A percentile compares a stretch with the other conserved stretches of the same genome.
These are phyloP conservation scores for Schizopora paradoxa DNA, from an alignment of 1,284 basidiomycete species.

Conservation along the genomic window DNA sequence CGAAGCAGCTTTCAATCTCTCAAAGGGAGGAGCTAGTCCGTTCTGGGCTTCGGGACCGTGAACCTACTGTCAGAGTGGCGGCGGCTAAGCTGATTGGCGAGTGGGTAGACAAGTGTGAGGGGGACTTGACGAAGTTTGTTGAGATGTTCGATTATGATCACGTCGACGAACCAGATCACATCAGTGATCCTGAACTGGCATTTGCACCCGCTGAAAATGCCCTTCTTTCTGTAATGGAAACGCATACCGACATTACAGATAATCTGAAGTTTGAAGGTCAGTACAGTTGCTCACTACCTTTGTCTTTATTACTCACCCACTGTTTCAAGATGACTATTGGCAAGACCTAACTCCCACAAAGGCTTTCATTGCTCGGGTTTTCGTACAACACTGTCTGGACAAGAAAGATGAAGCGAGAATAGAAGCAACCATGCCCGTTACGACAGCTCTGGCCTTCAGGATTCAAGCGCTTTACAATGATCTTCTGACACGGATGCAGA, in stretches of 20 bases:
- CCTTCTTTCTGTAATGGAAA: slow-evolving; percentile 58
- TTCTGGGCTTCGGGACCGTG: slow-evolving; percentile 85
- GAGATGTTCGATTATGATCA: slow-evolving; percentile 54
- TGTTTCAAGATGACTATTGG: slow-evolving; percentile 69
- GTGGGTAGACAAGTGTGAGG: slow-evolving; percentile 58
- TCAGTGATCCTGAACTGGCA: too few species aligned
- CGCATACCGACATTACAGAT: slow-evolving; percentile 55
- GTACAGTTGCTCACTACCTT: slow-evolving; percentile 23
- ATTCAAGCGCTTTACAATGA: slow-evolving; percentile 79
- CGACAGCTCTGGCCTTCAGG: slow-evolving; percentile 84
- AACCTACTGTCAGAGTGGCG: slow-evolving; percentile 75
- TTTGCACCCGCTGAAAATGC: slow-evolving; percentile 64
- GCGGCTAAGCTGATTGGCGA: slow-evolving; percentile 71
- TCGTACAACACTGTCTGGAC: slow-evolving; percentile 73
- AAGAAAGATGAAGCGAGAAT: slow-evolving; percentile 63
- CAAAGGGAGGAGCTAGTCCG: slow-evolving; percentile 78
- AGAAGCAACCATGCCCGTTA: slow-evolving; percentile 79
- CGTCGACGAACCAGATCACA: slow-evolving; percentile 1
- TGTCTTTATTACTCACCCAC: background rate
- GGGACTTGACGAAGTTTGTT: slow-evolving; percentile 50
- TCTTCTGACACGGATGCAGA: slow-evolving; percentile 49
- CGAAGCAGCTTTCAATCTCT: slow-evolving; percentile 63
- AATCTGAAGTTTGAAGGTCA: slow-evolving; percentile 68
- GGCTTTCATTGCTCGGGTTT: slow-evolving; percentile 80
- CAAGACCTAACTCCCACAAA: slow-evolving; percentile 71